Conservation (phyloP, 2,329 filamentous ascomycete genomes). For the Pestalotiopsis sp. region DNA sequence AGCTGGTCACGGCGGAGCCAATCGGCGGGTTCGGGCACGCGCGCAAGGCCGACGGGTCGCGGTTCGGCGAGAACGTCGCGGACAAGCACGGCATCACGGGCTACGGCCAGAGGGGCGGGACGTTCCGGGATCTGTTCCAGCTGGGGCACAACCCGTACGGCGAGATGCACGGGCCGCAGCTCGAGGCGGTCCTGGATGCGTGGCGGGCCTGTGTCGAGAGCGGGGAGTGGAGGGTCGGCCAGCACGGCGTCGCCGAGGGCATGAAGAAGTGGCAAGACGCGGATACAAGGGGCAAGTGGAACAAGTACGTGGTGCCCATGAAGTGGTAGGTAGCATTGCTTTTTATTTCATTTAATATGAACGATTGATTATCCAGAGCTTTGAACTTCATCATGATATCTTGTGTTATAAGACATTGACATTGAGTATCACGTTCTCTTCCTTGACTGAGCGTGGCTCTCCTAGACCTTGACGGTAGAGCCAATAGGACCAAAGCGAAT, state of each 20-base stretch:
- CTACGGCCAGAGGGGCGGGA: neutral
- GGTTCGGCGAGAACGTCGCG: neutral
- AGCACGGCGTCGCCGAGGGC: neutral
- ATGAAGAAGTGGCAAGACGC: conserved; percentile 1
- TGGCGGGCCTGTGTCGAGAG: neutral
- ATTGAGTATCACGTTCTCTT: neutral
- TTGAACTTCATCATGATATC: neutral
- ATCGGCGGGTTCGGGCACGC: neutral
- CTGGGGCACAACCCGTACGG: neutral
- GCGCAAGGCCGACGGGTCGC: conserved; percentile 1
- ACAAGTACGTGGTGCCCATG: conserved; percentile 1
- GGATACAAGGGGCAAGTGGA: neutral
- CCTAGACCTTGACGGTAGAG: conserved; percentile 10
- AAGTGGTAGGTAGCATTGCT: neutral
- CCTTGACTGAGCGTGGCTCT: too few species aligned
- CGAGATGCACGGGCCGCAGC: conserved; percentile 1
- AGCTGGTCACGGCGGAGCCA: neutral
- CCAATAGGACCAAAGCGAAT: conserved; percentile 6
- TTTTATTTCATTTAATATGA: neutral
- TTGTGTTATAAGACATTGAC: neutral
- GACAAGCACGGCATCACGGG: neutral
- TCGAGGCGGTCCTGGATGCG: neutral
- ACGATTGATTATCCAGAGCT: neutral
- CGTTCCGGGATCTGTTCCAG: neutral
- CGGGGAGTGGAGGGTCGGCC: conserved; percentile 1